Conservation (phyloP, 306 rosid genomes). For the Quercus parvula region DNA sequence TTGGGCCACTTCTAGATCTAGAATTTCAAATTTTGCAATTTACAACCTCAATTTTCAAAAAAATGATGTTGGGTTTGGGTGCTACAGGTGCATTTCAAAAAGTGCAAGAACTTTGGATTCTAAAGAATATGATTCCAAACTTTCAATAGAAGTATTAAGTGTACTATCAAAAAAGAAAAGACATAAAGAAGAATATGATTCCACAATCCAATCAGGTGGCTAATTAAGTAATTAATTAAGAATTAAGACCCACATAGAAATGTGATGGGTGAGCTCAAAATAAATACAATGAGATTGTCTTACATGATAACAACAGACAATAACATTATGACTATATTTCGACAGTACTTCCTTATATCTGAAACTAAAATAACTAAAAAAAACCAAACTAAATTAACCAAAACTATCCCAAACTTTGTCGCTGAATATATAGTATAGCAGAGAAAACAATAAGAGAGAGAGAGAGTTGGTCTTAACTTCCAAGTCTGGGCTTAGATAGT, state of each 20-base stretch:
- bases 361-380: no score
- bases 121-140: neutral
- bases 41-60: neutral
- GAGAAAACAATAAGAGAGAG: neutral
- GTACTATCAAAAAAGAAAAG: no score
- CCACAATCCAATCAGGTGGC: neutral
- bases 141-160: no score
- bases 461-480: conserved; percentile 8
- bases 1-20: no score
- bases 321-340: no score
- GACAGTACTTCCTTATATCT: neutral
- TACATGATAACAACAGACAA: neutral
- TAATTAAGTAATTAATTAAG: neutral
- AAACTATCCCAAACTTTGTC: neutral
- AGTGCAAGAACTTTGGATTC: neutral
- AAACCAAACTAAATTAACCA: neutral
- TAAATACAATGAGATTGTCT: neutral
- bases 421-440: neutral
- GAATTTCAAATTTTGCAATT: neutral
- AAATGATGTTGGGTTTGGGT: no score
- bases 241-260: neutral
- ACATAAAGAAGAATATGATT: neutral
- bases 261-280: neutral
- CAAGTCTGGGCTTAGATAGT: neutral
- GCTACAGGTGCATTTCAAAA: no score